A percentile compares a stretch with the other conserved stretches of the same genome.
Conservation (phyloP, 139 green algal genomes). For the Picochlorum sp. region DNA sequence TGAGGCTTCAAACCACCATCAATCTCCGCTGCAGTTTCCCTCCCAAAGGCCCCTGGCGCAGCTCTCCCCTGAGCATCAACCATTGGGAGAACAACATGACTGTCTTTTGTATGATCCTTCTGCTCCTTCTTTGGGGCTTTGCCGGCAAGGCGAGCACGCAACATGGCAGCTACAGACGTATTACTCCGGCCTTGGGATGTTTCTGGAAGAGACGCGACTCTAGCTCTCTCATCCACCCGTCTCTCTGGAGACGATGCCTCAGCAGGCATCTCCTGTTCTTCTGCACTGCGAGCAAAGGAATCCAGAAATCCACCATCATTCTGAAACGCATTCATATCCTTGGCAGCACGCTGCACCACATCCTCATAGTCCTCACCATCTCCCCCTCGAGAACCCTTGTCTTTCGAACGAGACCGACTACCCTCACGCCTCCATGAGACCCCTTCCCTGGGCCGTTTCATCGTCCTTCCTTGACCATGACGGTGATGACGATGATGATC, state of each 20-base stretch:
- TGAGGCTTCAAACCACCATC: slow-evolving; percentile 1
- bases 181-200: slow-evolving; percentile 28
- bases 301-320: slow-evolving; percentile 70
- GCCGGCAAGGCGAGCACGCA: slow-evolving; percentile 45
- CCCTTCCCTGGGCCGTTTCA: neutral
- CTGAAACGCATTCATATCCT: slow-evolving; percentile 53
- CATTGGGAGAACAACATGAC: slow-evolving; percentile 50
- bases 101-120: neutral
- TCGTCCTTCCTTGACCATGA: neutral
- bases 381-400: slow-evolving; percentile 12
- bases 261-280: slow-evolving; percentile 5
- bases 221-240: neutral
- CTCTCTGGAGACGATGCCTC: slow-evolving; percentile 1
- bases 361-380: slow-evolving; percentile 1
- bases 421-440: neutral
- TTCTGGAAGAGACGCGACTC: neutral
- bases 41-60: slow-evolving; percentile 71
- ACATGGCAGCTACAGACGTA: slow-evolving; percentile 42
- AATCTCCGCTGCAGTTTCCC: slow-evolving; percentile 30
- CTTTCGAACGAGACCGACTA: neutral
- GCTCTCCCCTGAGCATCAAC: slow-evolving; percentile 64
- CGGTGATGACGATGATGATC: neutral
- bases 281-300: slow-evolving; percentile 11
- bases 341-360: slow-evolving; percentile 23
- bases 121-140: slow-evolving; percentile 8